These are phyloP conservation scores for Thermochaetoides dissita DNA, from an alignment of 2,329 filamentous ascomycete genomes.

Conservation along the genomic window DNA sequence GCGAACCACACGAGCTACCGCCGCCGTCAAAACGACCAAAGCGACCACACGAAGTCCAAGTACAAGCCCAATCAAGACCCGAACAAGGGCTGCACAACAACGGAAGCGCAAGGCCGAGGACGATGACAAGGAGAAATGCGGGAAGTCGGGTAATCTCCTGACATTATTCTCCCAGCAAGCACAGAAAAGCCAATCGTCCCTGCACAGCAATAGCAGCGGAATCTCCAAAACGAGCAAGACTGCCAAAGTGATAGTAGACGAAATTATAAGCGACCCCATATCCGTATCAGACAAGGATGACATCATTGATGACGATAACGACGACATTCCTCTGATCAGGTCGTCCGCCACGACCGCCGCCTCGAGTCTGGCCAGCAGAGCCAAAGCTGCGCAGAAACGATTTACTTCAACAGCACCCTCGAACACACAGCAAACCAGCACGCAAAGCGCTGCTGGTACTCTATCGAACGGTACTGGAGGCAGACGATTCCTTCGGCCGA, in stretches of 20 bases:
- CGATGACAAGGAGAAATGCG: constrained; percentile 31
- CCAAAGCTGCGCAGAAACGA: constrained; percentile 40
- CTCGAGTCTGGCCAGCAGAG: constrained; percentile 41
- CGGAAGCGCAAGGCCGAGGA: constrained; percentile 20
- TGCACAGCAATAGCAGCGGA: background rate
- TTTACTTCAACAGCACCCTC: constrained; percentile 18
- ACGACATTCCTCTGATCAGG: constrained; percentile 5
- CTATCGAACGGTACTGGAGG: constrained; percentile 4
- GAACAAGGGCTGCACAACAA: constrained; percentile 17
- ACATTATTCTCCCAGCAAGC: constrained; percentile 37
- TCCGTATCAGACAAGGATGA: constrained; percentile 50
- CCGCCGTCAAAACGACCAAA: constrained; percentile 11
- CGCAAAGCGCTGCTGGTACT: too few relatives aligned
- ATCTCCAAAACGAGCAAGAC: background rate
- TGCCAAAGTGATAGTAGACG: constrained; percentile 22
- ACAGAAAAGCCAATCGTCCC: constrained; percentile 23
- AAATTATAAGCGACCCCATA: constrained; percentile 41
- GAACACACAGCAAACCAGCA: too few relatives aligned
- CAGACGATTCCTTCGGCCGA: constrained; percentile 10
- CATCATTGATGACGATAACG: constrained; percentile 28
- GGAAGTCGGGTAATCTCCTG: constrained; percentile 41
- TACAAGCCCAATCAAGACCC: constrained; percentile 31
- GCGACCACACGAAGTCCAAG: constrained; percentile 23
- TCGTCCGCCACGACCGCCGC: constrained; percentile 26
- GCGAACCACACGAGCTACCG: constrained; percentile 11